Evolutionary conservation across 2,329 filamentous ascomycete genomes (phyloP).

Genomic region (Sclerotinia sclerotiorum): DNA sequence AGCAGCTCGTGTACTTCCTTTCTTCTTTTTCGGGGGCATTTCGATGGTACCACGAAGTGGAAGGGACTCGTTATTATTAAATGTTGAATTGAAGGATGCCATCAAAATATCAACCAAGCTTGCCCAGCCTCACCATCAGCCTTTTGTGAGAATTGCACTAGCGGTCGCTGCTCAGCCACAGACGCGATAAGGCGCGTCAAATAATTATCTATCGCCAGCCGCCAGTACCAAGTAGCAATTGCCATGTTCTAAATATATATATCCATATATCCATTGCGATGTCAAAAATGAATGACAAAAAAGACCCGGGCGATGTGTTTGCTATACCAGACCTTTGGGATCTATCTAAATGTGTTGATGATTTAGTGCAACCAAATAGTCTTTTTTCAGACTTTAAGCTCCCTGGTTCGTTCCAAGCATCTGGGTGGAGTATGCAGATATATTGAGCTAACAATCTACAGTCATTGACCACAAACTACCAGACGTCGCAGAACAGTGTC

Average conservation of each 20-base stretch:
- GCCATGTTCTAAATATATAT: background rate
- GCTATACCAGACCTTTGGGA: slow-evolving; percentile 62
- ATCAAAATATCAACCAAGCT: background rate
- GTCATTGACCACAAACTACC: slow-evolving; percentile 37
- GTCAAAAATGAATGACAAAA: slow-evolving; percentile 40
- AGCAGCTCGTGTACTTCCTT: slow-evolving; percentile 54
- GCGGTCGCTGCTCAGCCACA: slow-evolving; percentile 10
- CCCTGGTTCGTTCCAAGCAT: slow-evolving; percentile 30
- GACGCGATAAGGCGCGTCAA: slow-evolving; percentile 6
- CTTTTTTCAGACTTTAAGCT: slow-evolving; percentile 40
- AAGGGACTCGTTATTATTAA: background rate
- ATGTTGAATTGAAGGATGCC: slow-evolving; percentile 1
- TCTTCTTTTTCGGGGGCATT: slow-evolving; percentile 73
- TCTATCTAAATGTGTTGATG: slow-evolving; percentile 50
- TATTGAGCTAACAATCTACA: slow-evolving; percentile 23
- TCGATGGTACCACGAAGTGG: slow-evolving; percentile 19
- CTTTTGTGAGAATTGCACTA: slow-evolving; percentile 6
- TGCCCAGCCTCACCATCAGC: slow-evolving; percentile 16
- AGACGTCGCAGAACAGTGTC: slow-evolving; percentile 27
- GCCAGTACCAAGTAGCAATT: background rate
- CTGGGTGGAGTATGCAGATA: background rate
- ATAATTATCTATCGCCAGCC: background rate
- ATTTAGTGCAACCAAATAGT: slow-evolving; percentile 36
- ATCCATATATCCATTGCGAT: background rate
- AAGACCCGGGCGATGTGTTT: slow-evolving; percentile 55